Conservation (phyloP, 2,329 filamentous ascomycete species). For the Fonsecaea pedrosoi region DNA sequence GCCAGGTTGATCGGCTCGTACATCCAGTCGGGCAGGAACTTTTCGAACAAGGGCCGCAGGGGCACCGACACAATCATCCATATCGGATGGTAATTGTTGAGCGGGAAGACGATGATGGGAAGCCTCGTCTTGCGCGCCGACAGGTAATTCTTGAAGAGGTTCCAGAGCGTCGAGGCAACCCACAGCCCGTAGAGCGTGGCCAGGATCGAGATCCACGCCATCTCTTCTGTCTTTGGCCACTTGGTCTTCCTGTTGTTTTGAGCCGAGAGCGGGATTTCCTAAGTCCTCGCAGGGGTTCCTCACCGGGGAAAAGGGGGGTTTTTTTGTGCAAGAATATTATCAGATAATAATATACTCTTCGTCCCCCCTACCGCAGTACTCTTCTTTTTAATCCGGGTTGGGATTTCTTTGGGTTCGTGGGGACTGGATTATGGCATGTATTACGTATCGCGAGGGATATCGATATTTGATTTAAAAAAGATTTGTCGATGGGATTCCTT, state of each 20-base stretch:
- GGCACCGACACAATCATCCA: constrained; percentile 43
- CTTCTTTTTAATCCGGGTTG: no score
- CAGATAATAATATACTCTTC: no score
- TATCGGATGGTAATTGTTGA: constrained; percentile 37
- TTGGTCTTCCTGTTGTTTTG: background rate
- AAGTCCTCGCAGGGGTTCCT: no score
- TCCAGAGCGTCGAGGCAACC: constrained; percentile 23
- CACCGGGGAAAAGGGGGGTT: no score
- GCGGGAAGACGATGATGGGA: constrained; percentile 40
- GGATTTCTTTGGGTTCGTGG: no score
- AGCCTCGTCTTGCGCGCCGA: constrained; percentile 41
- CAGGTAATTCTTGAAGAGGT: constrained; percentile 39
- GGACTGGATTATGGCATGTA: no score
- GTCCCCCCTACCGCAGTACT: no score
- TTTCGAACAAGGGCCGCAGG: constrained; percentile 37
- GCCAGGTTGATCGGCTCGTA: constrained; percentile 41
- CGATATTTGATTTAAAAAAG: no score
- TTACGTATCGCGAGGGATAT: no score
- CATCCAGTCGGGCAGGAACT: constrained; percentile 41
- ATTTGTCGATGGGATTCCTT: no score
- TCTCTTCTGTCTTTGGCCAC: background rate
- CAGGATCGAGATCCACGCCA: constrained; percentile 21
- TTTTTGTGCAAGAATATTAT: no score
- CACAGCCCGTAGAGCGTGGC: constrained; percentile 16
- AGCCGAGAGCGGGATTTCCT: background rate